phyloP scores from a whole-genome alignment of 306 rosid genomes.

The Vigna radiata region DNA sequence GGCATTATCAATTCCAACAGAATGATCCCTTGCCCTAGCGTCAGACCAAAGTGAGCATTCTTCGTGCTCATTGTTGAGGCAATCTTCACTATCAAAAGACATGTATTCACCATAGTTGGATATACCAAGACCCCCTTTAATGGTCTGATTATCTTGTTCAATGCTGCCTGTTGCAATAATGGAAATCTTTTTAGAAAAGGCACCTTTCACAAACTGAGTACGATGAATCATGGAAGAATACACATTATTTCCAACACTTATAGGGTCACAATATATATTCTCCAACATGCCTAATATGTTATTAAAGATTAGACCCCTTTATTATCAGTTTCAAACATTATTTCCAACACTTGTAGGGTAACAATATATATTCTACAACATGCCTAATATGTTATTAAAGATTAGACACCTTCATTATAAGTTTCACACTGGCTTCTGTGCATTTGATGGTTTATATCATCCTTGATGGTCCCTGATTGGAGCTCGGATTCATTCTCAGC shows the following conservation, averaged over 20 bases:
- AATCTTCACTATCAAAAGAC: slow-evolving; percentile 34
- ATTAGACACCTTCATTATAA: slow-evolving; percentile 55
- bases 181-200: slow-evolving; percentile 41
- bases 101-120: slow-evolving; percentile 21
- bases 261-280: slow-evolving; percentile 28
- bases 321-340: slow-evolving; percentile 46
- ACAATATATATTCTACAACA: slow-evolving; percentile 35
- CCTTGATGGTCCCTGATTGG: slow-evolving; percentile 40
- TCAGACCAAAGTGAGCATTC: slow-evolving; percentile 54
- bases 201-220: slow-evolving; percentile 35
- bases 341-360: slow-evolving; percentile 34
- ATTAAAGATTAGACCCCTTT: slow-evolving; percentile 50
- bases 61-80: slow-evolving; percentile 40
- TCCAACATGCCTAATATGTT: slow-evolving; percentile 35
- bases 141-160: slow-evolving; percentile 16
- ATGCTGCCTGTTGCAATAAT: slow-evolving; percentile 42
- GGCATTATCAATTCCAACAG: slow-evolving; percentile 42
- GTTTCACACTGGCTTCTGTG: slow-evolving; percentile 51
- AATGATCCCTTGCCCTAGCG: slow-evolving; percentile 47
- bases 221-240: slow-evolving; percentile 23
- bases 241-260: slow-evolving; percentile 35
- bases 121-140: slow-evolving; percentile 23
- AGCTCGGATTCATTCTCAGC: slow-evolving; percentile 51
- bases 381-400: slow-evolving; percentile 22
- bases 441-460: slow-evolving; percentile 43